These are phyloP conservation scores for Avena atlantica DNA, from an alignment of 176 grass and related monocot species.

Conservation along the genomic window DNA sequence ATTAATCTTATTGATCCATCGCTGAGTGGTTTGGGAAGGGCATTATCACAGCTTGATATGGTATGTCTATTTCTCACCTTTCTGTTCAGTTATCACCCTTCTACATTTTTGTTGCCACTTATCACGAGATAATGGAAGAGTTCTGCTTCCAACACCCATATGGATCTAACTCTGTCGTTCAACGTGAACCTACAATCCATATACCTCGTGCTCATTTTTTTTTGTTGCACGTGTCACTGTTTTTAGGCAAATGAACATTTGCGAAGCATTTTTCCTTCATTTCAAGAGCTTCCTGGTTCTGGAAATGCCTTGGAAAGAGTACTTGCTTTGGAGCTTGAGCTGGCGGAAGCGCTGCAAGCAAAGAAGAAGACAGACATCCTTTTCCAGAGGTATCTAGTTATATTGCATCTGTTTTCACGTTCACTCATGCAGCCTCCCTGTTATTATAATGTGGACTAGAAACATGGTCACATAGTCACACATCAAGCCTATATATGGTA, in stretches of 20 bases:
- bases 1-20: slow-evolving; percentile 70
- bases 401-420: neutral
- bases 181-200: neutral
- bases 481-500: too few relatives aligned
- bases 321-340: slow-evolving; percentile 94
- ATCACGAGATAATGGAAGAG: neutral
- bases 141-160: neutral
- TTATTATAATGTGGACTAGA: neutral
- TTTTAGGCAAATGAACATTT: slow-evolving; percentile 93
- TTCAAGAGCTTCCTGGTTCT: slow-evolving; percentile 86
- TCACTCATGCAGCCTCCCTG: neutral
- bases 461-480: too few relatives aligned
- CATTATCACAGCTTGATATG: slow-evolving; percentile 88
- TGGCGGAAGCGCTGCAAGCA: slow-evolving; percentile 83
- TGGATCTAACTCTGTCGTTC: neutral
- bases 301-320: slow-evolving; percentile 93
- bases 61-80: slow-evolving; percentile 47
- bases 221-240: slow-evolving; percentile 16
- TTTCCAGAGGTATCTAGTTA: slow-evolving; percentile 75
- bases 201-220: slow-evolving; percentile 21
- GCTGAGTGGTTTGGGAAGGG: slow-evolving; percentile 74
- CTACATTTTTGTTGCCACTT: neutral
- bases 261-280: slow-evolving; percentile 75
- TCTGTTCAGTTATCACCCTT: slow-evolving; percentile 12
- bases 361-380: slow-evolving; percentile 76